These are phyloP conservation scores for Pythium vanterpoolii DNA, from an alignment of 352 stramenopile species.

Conservation along the genomic window DNA sequence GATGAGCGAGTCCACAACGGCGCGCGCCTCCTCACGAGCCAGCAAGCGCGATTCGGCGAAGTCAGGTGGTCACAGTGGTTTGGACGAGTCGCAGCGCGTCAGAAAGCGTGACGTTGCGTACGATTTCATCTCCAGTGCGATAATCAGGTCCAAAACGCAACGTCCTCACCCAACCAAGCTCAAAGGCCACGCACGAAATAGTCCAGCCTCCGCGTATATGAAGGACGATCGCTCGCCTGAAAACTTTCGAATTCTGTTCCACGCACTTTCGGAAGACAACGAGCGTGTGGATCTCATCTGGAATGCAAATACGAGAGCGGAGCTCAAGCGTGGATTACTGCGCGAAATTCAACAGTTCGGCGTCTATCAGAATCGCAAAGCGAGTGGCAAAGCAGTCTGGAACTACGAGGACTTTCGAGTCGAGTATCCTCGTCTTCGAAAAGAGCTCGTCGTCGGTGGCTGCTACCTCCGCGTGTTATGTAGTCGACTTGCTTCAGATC, in stretches of 20 bases:
- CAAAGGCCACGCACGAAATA: conserved; percentile 21
- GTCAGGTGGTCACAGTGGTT: background rate
- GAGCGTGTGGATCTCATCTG: conserved; percentile 92
- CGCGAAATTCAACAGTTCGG: conserved; percentile 82
- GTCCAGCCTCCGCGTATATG: conserved; percentile 4
- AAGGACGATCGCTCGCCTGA: conserved; percentile 43
- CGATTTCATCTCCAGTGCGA: conserved; percentile 43
- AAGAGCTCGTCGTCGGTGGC: conserved; percentile 86
- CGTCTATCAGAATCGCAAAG: conserved; percentile 64
- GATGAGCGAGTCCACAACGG: conserved; percentile 10
- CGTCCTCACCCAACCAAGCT: conserved; percentile 24
- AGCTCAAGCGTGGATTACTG: conserved; percentile 86
- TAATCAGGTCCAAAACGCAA: conserved; percentile 35
- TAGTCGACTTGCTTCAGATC: conserved; percentile 19
- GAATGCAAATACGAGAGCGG: conserved; percentile 87
- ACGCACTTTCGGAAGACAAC: conserved; percentile 91
- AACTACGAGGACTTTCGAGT: conserved; percentile 96
- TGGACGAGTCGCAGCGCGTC: conserved; percentile 29
- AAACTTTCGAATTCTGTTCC: conserved; percentile 95
- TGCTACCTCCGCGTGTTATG: conserved; percentile 86
- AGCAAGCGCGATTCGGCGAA: conserved; percentile 17
- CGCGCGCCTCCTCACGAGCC: conserved; percentile 11
- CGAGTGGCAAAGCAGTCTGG: conserved; percentile 84
- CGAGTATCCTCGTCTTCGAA: conserved; percentile 83
- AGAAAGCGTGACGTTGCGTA: conserved; percentile 71